Percentiles rank a stretch among this genome's conserved stretches.
Conservation (phyloP, 2,329 filamentous ascomycete genomes). For the Aureobasidium namibiae region DNA sequence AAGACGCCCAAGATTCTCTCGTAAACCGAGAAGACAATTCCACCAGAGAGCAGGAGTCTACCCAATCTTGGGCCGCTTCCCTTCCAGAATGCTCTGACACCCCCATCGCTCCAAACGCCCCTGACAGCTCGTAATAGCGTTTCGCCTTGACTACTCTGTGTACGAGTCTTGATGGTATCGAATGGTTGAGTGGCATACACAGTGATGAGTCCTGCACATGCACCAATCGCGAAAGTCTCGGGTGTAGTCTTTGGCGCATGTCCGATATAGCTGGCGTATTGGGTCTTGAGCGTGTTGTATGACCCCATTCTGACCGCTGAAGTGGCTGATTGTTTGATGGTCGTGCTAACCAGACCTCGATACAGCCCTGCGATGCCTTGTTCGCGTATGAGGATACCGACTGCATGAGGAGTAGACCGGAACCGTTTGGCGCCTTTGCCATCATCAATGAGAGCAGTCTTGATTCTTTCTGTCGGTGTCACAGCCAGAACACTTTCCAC, state of each 20-base stretch:
- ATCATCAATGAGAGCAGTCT: slow-evolving; percentile 28
- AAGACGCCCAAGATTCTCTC: slow-evolving; percentile 21
- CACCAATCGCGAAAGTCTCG: slow-evolving; percentile 23
- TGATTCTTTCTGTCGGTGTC: slow-evolving; percentile 26
- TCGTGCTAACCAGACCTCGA: slow-evolving; percentile 38
- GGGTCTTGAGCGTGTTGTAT: slow-evolving; percentile 39
- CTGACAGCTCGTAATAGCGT: slow-evolving; percentile 22
- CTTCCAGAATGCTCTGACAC: slow-evolving; percentile 84
- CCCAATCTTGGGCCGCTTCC: slow-evolving; percentile 81
- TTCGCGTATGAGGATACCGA: slow-evolving; percentile 25
- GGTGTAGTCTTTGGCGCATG: slow-evolving; percentile 20
- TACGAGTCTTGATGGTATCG: slow-evolving; percentile 35
- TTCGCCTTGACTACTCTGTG: slow-evolving; percentile 27
- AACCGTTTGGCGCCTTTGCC: slow-evolving; percentile 21
- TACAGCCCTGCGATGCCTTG: slow-evolving; percentile 38
- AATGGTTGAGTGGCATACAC: slow-evolving; percentile 38
- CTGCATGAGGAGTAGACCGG: slow-evolving; percentile 15
- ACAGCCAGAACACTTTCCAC: slow-evolving; percentile 25
- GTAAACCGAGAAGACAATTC: slow-evolving; percentile 95
- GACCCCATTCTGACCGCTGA: slow-evolving; percentile 42
- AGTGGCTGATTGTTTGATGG: slow-evolving; percentile 41
- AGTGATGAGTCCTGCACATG: slow-evolving; percentile 26
- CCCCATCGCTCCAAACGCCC: slow-evolving; percentile 56
- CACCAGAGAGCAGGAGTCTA: slow-evolving; percentile 79
- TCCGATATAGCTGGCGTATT: slow-evolving; percentile 21